Evolutionary conservation across 2,329 filamentous ascomycete species (phyloP).

Genomic region (Penicillium freii): DNA sequence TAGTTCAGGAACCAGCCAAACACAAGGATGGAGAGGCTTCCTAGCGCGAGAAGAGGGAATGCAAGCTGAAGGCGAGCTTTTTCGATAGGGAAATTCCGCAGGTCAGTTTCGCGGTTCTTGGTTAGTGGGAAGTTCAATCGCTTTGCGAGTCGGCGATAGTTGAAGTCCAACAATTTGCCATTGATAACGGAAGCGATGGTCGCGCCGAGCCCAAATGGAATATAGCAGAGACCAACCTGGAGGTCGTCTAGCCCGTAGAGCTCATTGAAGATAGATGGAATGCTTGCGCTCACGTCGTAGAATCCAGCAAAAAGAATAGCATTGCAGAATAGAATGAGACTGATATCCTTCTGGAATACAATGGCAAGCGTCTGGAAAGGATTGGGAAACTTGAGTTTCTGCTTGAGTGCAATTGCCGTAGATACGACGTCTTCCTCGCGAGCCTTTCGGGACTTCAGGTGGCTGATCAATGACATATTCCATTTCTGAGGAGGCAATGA

Average conservation of each 20-base stretch:
- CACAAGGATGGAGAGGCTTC: slow-evolving; percentile 32
- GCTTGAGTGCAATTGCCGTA: slow-evolving; percentile 9
- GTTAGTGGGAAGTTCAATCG: slow-evolving; percentile 32
- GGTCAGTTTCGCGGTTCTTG: slow-evolving; percentile 37
- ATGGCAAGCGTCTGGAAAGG: slow-evolving; percentile 39
- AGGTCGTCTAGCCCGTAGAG: slow-evolving; percentile 43
- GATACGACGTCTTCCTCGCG: slow-evolving; percentile 12
- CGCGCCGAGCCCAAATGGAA: slow-evolving; percentile 44
- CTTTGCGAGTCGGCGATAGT: slow-evolving; percentile 41
- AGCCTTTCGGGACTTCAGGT: slow-evolving; percentile 28
- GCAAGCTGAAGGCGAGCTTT: slow-evolving; percentile 43
- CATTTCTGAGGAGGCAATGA: slow-evolving; percentile 37
- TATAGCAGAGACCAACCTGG: slow-evolving; percentile 44
- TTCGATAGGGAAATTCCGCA: slow-evolving; percentile 46
- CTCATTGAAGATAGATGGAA: slow-evolving; percentile 36
- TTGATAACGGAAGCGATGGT: slow-evolving; percentile 42
- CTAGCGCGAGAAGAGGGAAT: slow-evolving; percentile 37
- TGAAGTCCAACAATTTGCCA: slow-evolving; percentile 45
- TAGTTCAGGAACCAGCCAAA: slow-evolving; percentile 46
- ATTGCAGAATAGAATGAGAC: slow-evolving; percentile 38
- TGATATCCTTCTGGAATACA: slow-evolving; percentile 36
- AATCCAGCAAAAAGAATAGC: slow-evolving; percentile 43
- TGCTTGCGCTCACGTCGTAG: slow-evolving; percentile 44
- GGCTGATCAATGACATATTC: slow-evolving; percentile 37
- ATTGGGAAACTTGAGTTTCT: slow-evolving; percentile 37